Evolutionary conservation across 179 eudicot genomes (phyloP).

Genomic region (Gypsophila paniculata): DNA sequence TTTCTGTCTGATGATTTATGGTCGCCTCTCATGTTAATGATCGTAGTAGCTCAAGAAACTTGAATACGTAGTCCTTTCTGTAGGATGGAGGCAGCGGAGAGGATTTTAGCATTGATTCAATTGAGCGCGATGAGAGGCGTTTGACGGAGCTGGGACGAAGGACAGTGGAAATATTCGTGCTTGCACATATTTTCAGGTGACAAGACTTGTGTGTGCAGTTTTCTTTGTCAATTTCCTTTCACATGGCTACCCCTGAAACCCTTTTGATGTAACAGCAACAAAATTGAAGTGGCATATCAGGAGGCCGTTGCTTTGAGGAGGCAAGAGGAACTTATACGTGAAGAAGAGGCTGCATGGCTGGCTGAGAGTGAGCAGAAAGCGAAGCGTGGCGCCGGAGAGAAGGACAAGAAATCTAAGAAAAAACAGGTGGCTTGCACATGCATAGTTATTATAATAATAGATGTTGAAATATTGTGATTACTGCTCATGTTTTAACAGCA

Average conservation of each 20-base stretch:
- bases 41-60: neutral
- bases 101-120: conserved; percentile 69
- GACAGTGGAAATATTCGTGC: conserved; percentile 88
- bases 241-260: neutral
- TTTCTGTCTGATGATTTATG: too few species aligned
- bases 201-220: neutral
- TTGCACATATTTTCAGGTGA: conserved; percentile 84
- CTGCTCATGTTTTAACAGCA: too few species aligned
- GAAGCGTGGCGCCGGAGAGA: conserved; percentile 61
- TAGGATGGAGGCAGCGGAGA: conserved; percentile 86
- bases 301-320: conserved; percentile 88
- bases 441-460: neutral
- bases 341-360: conserved; percentile 81
- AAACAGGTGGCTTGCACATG: conserved; percentile 60
- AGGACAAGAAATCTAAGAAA: conserved; percentile 83
- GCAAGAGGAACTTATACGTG: conserved; percentile 98
- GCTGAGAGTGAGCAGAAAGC: conserved; percentile 83
- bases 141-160: conserved; percentile 90
- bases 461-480: neutral
- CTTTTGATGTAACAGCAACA: conserved; percentile 42
- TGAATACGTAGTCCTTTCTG: conserved; percentile 19
- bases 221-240: too few species aligned
- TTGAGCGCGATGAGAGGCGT: conserved; percentile 91
- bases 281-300: conserved; percentile 87
- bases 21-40: neutral